Conservation (phyloP, 345 rosid species). For the Sisymbrium altissimum region DNA sequence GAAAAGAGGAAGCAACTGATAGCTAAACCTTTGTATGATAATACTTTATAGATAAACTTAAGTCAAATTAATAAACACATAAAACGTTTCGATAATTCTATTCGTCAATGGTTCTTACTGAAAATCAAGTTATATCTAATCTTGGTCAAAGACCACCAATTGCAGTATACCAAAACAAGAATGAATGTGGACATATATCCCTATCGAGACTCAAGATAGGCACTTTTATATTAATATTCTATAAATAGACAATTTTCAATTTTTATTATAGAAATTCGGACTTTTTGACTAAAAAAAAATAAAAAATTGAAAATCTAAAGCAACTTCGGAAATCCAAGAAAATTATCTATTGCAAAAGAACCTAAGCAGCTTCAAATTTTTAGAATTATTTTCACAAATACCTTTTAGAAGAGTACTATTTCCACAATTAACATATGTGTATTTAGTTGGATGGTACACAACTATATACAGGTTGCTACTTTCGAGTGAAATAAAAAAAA, state of each 20-base stretch:
- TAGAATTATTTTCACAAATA: not conserved
- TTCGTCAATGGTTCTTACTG: not conserved
- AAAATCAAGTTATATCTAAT: not conserved
- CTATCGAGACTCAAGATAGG: not conserved
- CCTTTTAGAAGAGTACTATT: not conserved
- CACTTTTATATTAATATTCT: not conserved
- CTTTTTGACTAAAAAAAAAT: not conserved
- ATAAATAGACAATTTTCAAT: not conserved
- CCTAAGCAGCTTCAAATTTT: not conserved
- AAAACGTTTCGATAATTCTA: not conserved
- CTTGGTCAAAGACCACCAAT: not conserved
- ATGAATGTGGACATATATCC: conserved; percentile 9
- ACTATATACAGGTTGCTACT: conserved; percentile 3
- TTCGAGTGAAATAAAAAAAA: not conserved
- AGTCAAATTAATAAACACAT: not conserved
- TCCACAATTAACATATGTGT: too few relatives aligned
- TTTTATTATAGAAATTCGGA: not conserved
- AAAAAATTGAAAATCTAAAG: not conserved
- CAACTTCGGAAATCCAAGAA: not conserved
- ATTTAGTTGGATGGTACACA: conserved; percentile 11
- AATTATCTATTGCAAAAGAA: not conserved
- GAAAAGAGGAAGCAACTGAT: too few relatives aligned
- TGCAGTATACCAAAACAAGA: not conserved
- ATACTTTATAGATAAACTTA: not conserved
- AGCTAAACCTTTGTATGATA: too few relatives aligned